Base-by-base conservation (phyloP, 1,139 yeast genomes). In the Candida smagusa region DNA sequence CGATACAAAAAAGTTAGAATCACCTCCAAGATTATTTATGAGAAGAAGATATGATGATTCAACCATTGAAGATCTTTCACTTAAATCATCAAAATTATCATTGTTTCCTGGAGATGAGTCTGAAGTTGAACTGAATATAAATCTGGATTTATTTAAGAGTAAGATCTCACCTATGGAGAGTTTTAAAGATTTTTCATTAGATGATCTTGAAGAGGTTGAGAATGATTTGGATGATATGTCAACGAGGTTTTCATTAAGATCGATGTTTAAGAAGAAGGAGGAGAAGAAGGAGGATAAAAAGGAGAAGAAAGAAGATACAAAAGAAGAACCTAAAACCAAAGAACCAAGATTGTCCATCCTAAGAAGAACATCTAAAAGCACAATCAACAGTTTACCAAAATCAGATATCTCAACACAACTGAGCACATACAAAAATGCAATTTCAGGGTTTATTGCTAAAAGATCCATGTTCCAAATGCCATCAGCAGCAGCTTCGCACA, bases 71-170 rank as follows among this genome's bases (percentile, higher is more conserved):
- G 21, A 12, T 7, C 26, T 25, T 3, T 42, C 48, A 2, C 31
- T 39, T 30, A 44, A 41, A 28, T 41, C 47, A 2, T 45, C 49
- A 12, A 34, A 42, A 22, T 34, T 43, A n/a, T 44, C 47, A 21
- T 34, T 45, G 12, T 44, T 40, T 29, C 35, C n/a, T 27, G 32
- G 36, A 7, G 32, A 29, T 22, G 33, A 24, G 30, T 33, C 28
- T 13, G 31, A 24, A 21, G 36, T 28, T 23, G 32, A 28, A 11
- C 36, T 34, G 36, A 11, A 12, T 7, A 12, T 34, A 2, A 22
- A 22, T 3, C 28, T 23, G 23, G 31, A 29, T 11, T 8, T 27
- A 4, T 27, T 11, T 12, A 27, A 27, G 13, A 27, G 29, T 11
- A 8, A 12, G 7, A 26, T 12, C 6, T 26, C 29, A 7, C 12